Evolutionary conservation across 2,329 filamentous ascomycete genomes (phyloP).

Genomic region (Scortechinia acanthostroma): DNA sequence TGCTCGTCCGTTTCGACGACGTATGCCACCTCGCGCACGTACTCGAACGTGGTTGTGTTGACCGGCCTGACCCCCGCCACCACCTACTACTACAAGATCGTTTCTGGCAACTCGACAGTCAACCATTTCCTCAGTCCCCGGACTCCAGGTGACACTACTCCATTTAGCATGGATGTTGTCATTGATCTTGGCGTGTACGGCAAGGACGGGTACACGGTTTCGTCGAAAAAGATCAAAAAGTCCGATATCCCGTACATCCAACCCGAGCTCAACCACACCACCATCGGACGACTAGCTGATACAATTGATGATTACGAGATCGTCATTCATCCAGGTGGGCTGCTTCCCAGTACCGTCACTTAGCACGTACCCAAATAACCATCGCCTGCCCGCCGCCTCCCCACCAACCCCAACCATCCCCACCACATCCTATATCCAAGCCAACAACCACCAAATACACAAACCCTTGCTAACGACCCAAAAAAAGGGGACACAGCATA

Average conservation of each 20-base stretch:
- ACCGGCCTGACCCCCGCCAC: constrained; percentile 37
- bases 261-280: constrained; percentile 47
- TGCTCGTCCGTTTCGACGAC: constrained; percentile 38
- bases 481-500: constrained; percentile 54
- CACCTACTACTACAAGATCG: constrained; percentile 53
- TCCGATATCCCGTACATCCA: constrained; percentile 37
- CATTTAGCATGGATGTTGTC: constrained; percentile 41
- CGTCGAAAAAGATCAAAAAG: constrained; percentile 31
- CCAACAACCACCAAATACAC: background rate
- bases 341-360: no score
- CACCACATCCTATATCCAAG: constrained; percentile 1
- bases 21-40: constrained; percentile 45
- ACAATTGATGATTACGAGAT: constrained; percentile 47
- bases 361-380: no score
- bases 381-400: no score
- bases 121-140: constrained; percentile 45
- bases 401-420: no score
- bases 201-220: constrained; percentile 39
- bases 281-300: constrained; percentile 41
- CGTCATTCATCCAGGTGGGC: constrained; percentile 39
- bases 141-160: constrained; percentile 39
- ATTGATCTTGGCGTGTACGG: constrained; percentile 49
- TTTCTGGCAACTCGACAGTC: constrained; percentile 43
- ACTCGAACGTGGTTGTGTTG: constrained; percentile 37
- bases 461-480: constrained; percentile 3